Base-by-base conservation (phyloP, 257 asterid species). In the Rhazya stricta region DNA sequence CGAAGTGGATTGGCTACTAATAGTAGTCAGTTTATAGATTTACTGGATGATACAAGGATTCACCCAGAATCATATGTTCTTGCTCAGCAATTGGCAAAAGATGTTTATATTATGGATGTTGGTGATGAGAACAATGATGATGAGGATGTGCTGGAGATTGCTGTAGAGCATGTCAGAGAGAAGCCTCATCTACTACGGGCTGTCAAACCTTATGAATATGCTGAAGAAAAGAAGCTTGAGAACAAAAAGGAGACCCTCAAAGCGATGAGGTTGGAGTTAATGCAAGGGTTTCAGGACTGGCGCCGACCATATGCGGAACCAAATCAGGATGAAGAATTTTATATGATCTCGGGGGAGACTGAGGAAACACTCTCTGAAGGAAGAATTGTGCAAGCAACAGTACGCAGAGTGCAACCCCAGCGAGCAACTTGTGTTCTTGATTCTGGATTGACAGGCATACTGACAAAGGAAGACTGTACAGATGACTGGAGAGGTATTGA, bases 201-300 rank as follows among this genome's bases (percentile, higher is more conserved):
- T 10, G 89, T 94, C 42, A 90, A 89, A 72, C 81, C 90, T 74
- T 85, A 81, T 69, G 89, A 84, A 74, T 94, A 92, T 80, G 99
- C 97, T 32, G 82, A 80, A 72, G 85, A 84, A 68, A 89, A 89
- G 82, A 80, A 88, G 41, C 89, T 88, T 43, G 71, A 78, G 61
- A 84, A 81, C 83, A 89, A 90, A 85, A 89, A 84, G 65, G 97
- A 92, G 82, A 94, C 99, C 48, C 96, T 94, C 30, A 84, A 88
- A 78, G 94, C 85, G 74, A 92, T 94, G 78, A 83, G 92, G 74
- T 85, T 89, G 86, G 99, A 94, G 84, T 83, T 94, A 84, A 89
- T 94, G 73, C 96, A 92, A 80, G 99, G 98, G 34, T 94, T 94
- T 76, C 97, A 91, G 85, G 98, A 94, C 85, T 88, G 95, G 79